These are phyloP conservation scores for Microdochium nivale DNA, from an alignment of 2,329 filamentous ascomycete genomes.

Conservation along the genomic window DNA sequence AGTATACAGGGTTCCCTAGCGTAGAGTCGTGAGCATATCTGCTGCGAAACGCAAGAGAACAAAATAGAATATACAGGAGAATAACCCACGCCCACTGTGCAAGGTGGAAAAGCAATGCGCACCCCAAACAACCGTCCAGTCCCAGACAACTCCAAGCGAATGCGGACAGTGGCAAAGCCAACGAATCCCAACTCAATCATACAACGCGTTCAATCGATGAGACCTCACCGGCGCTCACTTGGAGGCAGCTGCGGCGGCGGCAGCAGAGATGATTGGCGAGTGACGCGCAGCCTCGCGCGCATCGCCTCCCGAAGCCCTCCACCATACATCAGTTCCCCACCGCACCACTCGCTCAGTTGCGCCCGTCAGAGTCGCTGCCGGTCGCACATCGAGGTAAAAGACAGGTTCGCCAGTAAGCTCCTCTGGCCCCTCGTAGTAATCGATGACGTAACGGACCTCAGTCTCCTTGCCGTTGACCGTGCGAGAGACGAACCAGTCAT, in stretches of 20 bases:
- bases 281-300: slow-evolving; percentile 33
- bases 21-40: too few relatives aligned
- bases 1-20: too few relatives aligned
- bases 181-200: not conserved
- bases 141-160: not conserved
- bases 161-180: not conserved
- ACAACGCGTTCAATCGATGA: not conserved
- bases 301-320: slow-evolving; percentile 70
- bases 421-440: slow-evolving; percentile 82
- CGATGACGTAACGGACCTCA: slow-evolving; percentile 90
- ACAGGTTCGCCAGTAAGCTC: slow-evolving; percentile 85
- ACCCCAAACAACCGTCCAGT: not conserved
- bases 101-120: too few relatives aligned
- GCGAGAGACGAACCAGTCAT: slow-evolving; percentile 91
- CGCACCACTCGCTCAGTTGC: slow-evolving; percentile 75
- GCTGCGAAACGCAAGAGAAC: too few relatives aligned
- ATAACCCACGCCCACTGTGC: too few relatives aligned
- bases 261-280: not conserved
- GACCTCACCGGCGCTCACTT: not conserved
- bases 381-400: slow-evolving; percentile 90
- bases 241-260: not conserved
- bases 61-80: too few relatives aligned
- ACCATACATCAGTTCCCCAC: slow-evolving; percentile 94
- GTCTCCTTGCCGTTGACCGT: slow-evolving; percentile 57
- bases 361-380: slow-evolving; percentile 72